These are phyloP conservation scores for Chenopodium suecicum DNA, from an alignment of 148 eudicot species.

Conservation along the genomic window DNA sequence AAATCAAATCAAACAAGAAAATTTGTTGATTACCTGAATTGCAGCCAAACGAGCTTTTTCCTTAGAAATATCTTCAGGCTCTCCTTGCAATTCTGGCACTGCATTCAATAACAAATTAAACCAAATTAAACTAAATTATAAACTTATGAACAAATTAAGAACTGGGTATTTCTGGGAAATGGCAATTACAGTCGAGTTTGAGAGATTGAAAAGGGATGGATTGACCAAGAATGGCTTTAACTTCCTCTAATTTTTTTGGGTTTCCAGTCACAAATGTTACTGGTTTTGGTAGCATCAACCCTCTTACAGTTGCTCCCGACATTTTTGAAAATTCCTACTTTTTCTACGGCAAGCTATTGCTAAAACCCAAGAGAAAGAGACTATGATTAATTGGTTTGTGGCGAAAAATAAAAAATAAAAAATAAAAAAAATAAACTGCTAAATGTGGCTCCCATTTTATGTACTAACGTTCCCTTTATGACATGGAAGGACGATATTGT, in stretches of 20 bases:
- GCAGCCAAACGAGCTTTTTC: slow-evolving; percentile 95
- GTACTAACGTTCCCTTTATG: too few relatives aligned
- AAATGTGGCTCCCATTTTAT: too few relatives aligned
- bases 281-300: slow-evolving; percentile 47
- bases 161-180: neutral
- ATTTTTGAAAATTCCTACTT: slow-evolving; percentile 3
- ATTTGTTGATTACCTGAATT: slow-evolving; percentile 39
- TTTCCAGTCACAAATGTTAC: slow-evolving; percentile 93
- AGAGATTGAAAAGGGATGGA: slow-evolving; percentile 83
- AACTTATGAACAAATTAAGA: neutral
- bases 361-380: neutral
- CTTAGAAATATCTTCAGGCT: slow-evolving; percentile 91
- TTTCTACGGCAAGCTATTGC: neutral
- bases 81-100: slow-evolving; percentile 97
- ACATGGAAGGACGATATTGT: too few relatives aligned
- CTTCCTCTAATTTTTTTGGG: slow-evolving; percentile 89
- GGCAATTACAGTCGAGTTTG: slow-evolving; percentile 65
- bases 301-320: slow-evolving; percentile 43
- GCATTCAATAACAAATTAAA: neutral
- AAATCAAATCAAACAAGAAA: neutral
- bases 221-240: slow-evolving; percentile 67
- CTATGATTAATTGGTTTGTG: too few relatives aligned
- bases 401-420: too few relatives aligned
- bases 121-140: neutral
- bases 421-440: too few relatives aligned